Evolutionary conservation across 2,329 filamentous ascomycete genomes (phyloP).

Genomic region (Piedraia hortae): DNA sequence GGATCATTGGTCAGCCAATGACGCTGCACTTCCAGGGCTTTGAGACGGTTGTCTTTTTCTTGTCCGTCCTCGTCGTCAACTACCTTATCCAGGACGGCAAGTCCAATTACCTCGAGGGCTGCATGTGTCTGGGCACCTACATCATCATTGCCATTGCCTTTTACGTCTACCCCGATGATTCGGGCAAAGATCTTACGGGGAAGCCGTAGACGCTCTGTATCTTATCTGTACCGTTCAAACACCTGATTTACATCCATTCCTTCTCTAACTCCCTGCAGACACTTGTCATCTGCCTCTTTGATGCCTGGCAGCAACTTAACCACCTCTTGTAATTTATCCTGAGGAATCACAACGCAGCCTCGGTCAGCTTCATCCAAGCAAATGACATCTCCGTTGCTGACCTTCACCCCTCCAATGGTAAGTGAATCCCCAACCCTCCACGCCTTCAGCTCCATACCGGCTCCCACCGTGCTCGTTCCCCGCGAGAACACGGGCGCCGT

Average conservation of each 20-base stretch:
- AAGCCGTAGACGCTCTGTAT: background rate
- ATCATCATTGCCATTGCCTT: slow-evolving; percentile 32
- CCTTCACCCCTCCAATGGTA: slow-evolving; percentile 12
- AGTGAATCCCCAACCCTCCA: slow-evolving; percentile 23
- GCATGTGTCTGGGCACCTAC: slow-evolving; percentile 28
- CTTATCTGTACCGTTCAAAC: slow-evolving; percentile 26
- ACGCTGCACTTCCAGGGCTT: slow-evolving; percentile 66
- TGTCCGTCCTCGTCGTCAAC: slow-evolving; percentile 64
- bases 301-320: slow-evolving; percentile 29
- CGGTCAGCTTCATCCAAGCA: slow-evolving; percentile 39
- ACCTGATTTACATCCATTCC: slow-evolving; percentile 37
- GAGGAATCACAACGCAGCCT: slow-evolving; percentile 40
- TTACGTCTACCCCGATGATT: slow-evolving; percentile 30
- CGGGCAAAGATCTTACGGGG: slow-evolving; percentile 6
- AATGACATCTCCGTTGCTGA: slow-evolving; percentile 33
- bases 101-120: slow-evolving; percentile 67
- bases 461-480: slow-evolving; percentile 29
- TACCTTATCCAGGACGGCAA: slow-evolving; percentile 65
- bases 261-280: slow-evolving; percentile 29
- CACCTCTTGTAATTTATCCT: slow-evolving; percentile 29
- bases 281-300: slow-evolving; percentile 17
- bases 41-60: slow-evolving; percentile 66
- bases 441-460: slow-evolving; percentile 27
- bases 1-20: slow-evolving; percentile 26
- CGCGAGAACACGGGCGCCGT: slow-evolving; percentile 26